These are phyloP conservation scores for Arabidopsis hybrid DNA, from an alignment of 441 rosid genomes.

Conservation along the genomic window DNA sequence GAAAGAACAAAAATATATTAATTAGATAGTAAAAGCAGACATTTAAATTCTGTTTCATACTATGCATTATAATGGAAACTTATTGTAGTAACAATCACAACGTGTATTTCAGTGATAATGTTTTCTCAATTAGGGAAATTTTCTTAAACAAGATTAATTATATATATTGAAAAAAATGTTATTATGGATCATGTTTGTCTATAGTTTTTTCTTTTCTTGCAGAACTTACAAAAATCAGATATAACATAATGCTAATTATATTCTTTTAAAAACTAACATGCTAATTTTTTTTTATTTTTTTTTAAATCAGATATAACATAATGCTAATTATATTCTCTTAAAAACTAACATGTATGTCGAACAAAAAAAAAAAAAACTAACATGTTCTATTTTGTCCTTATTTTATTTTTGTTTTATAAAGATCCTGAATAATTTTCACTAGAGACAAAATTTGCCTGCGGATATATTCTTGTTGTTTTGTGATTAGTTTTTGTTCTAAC, in stretches of 20 bases:
- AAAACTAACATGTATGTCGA: no score
- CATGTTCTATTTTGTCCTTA: not conserved
- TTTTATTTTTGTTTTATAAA: no score
- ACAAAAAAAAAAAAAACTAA: no score
- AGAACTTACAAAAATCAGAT: not conserved
- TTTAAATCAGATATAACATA: not conserved
- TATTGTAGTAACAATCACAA: constrained; percentile 32
- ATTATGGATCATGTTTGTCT: not conserved
- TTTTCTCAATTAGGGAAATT: constrained; percentile 14
- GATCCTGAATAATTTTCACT: not conserved
- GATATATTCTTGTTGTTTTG: constrained; percentile 1
- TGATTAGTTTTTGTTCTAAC: constrained; percentile 1
- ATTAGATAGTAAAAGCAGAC: constrained; percentile 22
- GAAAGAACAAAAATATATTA: constrained; percentile 25
- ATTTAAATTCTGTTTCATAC: constrained; percentile 20
- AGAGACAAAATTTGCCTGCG: not conserved
- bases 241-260: constrained; percentile 1
- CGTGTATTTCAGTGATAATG: constrained; percentile 29
- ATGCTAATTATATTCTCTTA: not conserved
- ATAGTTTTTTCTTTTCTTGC: not conserved
- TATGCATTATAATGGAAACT: constrained; percentile 29
- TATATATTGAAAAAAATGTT: not conserved
- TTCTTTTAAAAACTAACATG: not conserved
- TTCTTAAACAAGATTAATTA: not conserved
- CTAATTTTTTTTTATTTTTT: constrained; percentile 4